Percentiles rank a stretch among this genome's conserved stretches.
Conservation (phyloP, 108 stramenopile genomes). For the Conticribra guillardii region DNA sequence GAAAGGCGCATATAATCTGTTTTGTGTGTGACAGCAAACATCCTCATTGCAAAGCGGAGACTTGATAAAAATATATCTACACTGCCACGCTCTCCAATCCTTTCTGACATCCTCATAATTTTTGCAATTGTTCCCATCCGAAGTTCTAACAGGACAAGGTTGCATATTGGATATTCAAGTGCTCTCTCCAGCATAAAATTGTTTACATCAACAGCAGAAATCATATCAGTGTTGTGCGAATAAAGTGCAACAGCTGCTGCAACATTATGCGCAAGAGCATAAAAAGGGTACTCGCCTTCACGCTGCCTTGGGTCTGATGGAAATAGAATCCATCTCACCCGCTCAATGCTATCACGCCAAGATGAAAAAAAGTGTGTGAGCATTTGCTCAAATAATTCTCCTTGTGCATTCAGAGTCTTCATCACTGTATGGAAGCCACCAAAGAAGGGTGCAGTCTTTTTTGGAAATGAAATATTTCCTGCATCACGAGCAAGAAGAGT, state of each 20-base stretch:
- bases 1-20: slow-evolving; percentile 8
- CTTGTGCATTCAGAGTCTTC: slow-evolving; percentile 13
- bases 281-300: slow-evolving; percentile 2
- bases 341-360: background rate
- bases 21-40: slow-evolving; percentile 6
- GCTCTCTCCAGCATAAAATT: slow-evolving; percentile 23
- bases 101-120: slow-evolving; percentile 9
- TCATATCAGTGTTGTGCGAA: background rate
- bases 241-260: slow-evolving; percentile 1
- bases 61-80: slow-evolving; percentile 7
- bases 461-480: background rate
- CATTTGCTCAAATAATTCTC: slow-evolving; percentile 12
- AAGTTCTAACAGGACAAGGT: slow-evolving; percentile 8
- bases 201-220: slow-evolving; percentile 8
- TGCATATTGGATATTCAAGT: slow-evolving; percentile 11
- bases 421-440: slow-evolving; percentile 21
- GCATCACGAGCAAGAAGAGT: background rate
- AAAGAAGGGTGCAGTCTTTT: background rate
- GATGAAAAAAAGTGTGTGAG: slow-evolving; percentile 2
- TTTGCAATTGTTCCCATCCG: slow-evolving; percentile 13
- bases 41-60: background rate
- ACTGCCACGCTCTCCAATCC: slow-evolving; percentile 5
- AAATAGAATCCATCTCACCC: background rate
- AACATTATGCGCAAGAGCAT: slow-evolving; percentile 1
- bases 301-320: slow-evolving; percentile 21